Percentiles rank a stretch among this genome's conserved stretches.
Conservation (phyloP, 768 basidiomycete species). For the Grammothele lineata region DNA sequence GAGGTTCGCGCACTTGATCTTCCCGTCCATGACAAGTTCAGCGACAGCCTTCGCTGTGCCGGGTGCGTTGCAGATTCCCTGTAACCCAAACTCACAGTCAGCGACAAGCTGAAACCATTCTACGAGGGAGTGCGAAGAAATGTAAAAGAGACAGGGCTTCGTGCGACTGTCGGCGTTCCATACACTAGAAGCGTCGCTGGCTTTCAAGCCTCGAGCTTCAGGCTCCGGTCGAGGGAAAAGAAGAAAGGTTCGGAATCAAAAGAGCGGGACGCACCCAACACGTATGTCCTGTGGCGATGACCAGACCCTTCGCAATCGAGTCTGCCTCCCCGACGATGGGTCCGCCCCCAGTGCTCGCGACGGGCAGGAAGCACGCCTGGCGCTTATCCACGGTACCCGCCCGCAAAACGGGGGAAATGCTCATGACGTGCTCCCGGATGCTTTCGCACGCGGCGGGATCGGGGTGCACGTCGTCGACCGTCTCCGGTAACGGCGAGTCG, state of each 20-base stretch:
- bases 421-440: slow-evolving; percentile 51
- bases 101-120: background rate
- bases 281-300: slow-evolving; percentile 74
- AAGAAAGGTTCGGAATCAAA: too few relatives aligned
- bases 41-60: slow-evolving; percentile 74
- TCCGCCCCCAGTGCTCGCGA: slow-evolving; percentile 50
- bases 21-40: slow-evolving; percentile 69
- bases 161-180: too few relatives aligned
- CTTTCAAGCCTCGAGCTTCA: too few relatives aligned
- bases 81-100: background rate
- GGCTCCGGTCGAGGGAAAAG: too few relatives aligned
- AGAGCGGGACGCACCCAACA: slow-evolving; percentile 59
- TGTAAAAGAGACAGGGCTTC: background rate
- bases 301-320: slow-evolving; percentile 55
- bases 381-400: slow-evolving; percentile 47
- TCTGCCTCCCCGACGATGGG: slow-evolving; percentile 69
- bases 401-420: slow-evolving; percentile 54
- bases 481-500: slow-evolving; percentile 59
- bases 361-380: slow-evolving; percentile 80
- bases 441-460: slow-evolving; percentile 52
- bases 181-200: too few relatives aligned
- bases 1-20: slow-evolving; percentile 52
- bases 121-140: too few relatives aligned
- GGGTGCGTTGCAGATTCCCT: slow-evolving; percentile 82
- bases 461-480: slow-evolving; percentile 68